A percentile compares a stretch with the other conserved stretches of the same genome.
Evolutionary conservation across 306 rosid species (phyloP).

Genomic region (Carpinus viminea): DNA sequence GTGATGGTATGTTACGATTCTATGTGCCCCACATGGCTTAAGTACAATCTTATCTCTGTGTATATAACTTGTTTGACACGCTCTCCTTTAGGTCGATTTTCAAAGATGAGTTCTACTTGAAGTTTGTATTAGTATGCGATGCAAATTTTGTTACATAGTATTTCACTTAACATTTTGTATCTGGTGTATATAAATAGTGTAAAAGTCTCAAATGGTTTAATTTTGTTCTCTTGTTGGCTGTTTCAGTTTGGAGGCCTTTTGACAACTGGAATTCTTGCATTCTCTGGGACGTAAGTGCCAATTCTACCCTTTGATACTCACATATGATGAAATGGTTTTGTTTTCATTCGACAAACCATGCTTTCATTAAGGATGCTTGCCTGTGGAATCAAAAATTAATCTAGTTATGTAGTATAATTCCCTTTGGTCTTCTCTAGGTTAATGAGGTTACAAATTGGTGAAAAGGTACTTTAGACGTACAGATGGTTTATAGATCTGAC

Average conservation of each 20-base stretch:
- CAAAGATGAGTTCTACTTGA: too few species aligned
- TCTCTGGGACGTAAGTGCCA: constrained; percentile 87
- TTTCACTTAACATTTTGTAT: neutral
- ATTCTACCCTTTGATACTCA: constrained; percentile 1
- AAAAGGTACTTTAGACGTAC: neutral
- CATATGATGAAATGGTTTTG: neutral
- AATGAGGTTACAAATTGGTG: neutral
- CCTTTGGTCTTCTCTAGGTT: neutral
- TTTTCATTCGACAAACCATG: neutral
- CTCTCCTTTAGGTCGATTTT: too few species aligned
- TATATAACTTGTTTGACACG: too few species aligned
- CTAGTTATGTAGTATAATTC: neutral
- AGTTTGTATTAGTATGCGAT: neutral
- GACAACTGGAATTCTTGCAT: constrained; percentile 77
- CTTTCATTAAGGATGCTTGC: neutral
- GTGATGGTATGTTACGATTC: too few species aligned
- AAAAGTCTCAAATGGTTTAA: neutral
- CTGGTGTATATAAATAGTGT: neutral
- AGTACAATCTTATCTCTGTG: too few species aligned
- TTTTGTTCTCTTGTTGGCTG: neutral
- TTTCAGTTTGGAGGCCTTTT: constrained; percentile 91
- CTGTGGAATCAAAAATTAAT: neutral
- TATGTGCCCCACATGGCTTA: too few species aligned
- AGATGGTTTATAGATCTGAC: neutral
- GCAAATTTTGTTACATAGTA: neutral